These are phyloP conservation scores for Paraurostyla sp. DNA, from an alignment of 73 alveolate species.

Conservation along the genomic window DNA sequence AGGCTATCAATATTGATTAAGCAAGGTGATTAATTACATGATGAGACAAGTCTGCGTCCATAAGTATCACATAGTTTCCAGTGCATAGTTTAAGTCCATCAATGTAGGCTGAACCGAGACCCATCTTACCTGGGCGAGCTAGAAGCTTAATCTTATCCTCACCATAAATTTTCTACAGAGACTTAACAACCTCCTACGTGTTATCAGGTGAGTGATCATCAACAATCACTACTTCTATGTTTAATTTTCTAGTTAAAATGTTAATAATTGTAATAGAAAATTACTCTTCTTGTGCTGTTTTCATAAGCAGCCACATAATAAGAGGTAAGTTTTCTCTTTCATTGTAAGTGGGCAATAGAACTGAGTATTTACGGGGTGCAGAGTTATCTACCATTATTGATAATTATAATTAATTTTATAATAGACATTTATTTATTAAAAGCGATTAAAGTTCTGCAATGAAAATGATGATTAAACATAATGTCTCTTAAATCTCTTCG, in stretches of 20 bases:
- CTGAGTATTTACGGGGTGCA: constrained; percentile 86
- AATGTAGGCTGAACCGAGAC: constrained; percentile 98
- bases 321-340: constrained; percentile 98
- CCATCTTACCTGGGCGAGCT: constrained; percentile 97
- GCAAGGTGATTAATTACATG: constrained; percentile 90
- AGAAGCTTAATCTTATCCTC: constrained; percentile 86
- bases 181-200: constrained; percentile 90
- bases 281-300: constrained; percentile 81
- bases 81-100: constrained; percentile 94
- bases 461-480: not conserved
- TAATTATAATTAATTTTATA: not conserved
- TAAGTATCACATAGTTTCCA: constrained; percentile 94
- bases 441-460: not conserved
- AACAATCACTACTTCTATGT: constrained; percentile 94
- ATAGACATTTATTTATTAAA: too few relatives aligned
- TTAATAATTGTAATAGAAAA: not conserved
- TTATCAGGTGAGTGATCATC: constrained; percentile 99
- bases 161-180: constrained; percentile 92
- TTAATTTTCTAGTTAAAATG: constrained; percentile 70
- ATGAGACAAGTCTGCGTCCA: constrained; percentile 99
- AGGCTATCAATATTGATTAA: constrained; percentile 37
- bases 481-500: constrained; percentile 4
- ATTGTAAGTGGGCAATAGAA: constrained; percentile 97
- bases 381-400: constrained; percentile 7
- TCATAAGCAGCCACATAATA: constrained; percentile 85